Percentiles rank a stretch among this genome's conserved stretches.
Evolutionary conservation across 2,329 filamentous ascomycete species (phyloP).

Genomic region (Diaporthe ilicicola): DNA sequence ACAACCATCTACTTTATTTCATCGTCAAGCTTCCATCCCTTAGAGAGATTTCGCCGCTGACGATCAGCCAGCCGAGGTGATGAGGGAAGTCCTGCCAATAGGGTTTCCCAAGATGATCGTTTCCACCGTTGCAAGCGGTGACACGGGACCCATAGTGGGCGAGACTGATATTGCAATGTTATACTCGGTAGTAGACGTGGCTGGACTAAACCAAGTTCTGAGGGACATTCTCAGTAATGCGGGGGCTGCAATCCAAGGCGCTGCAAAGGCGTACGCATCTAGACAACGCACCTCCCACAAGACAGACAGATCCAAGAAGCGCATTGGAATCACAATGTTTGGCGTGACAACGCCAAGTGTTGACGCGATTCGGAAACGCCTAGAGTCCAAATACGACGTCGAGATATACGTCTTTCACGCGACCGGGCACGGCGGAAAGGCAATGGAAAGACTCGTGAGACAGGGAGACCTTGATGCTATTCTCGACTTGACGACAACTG

Average conservation of each 20-base stretch:
- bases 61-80: conserved; percentile 56
- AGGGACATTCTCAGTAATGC: conserved; percentile 68
- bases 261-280: conserved; percentile 56
- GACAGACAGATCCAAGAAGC: conserved; percentile 41
- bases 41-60: conserved; percentile 64
- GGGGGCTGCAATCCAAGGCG: conserved; percentile 66
- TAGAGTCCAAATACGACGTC: conserved; percentile 55
- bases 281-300: conserved; percentile 20
- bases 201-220: conserved; percentile 69
- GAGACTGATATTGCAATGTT: conserved; percentile 76
- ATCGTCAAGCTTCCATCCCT: too few species aligned
- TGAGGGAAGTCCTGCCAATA: conserved; percentile 68
- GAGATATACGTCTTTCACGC: conserved; percentile 72
- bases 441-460: conserved; percentile 71
- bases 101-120: conserved; percentile 77
- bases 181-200: conserved; percentile 76
- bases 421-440: conserved; percentile 72
- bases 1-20: not conserved
- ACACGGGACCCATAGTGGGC: conserved; percentile 70
- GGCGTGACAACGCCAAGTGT: conserved; percentile 76
- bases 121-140: conserved; percentile 73
- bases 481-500: conserved; percentile 76
- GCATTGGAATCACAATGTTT: conserved; percentile 76
- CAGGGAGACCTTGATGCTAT: conserved; percentile 70
- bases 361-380: conserved; percentile 58